Percentiles rank a stretch among this genome's conserved stretches.
phyloP scores from a whole-genome alignment of 1,284 basidiomycete species.

The Rhodotorula sp. region DNA sequence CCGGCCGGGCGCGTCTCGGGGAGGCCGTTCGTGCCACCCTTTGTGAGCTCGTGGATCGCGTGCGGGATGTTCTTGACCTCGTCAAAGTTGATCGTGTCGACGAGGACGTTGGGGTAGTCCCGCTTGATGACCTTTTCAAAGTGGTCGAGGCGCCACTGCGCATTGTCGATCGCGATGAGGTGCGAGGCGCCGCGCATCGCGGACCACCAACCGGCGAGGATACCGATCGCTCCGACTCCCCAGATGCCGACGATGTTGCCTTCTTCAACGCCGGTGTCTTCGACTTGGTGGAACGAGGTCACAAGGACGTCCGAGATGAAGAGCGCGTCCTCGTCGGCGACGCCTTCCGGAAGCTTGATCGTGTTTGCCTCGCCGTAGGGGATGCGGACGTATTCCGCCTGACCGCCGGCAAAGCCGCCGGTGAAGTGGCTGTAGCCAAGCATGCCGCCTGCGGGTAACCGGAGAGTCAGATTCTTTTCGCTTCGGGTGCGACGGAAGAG shows the following conservation, averaged over 20 bases:
- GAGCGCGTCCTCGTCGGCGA: constrained; percentile 60
- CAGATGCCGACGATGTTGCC: constrained; percentile 67
- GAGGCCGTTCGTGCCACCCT: constrained; percentile 49
- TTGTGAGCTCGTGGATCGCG: constrained; percentile 42
- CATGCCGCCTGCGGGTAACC: background rate
- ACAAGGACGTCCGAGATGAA: constrained; percentile 42
- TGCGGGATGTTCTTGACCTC: constrained; percentile 60
- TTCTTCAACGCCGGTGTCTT: constrained; percentile 64
- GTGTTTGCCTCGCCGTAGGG: constrained; percentile 57
- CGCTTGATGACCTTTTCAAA: constrained; percentile 55
- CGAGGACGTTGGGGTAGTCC: constrained; percentile 48
- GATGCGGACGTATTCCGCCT: constrained; percentile 61
- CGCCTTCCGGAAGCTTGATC: constrained; percentile 64
- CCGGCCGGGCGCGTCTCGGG: constrained; percentile 49
- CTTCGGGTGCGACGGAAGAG: too few relatives aligned
- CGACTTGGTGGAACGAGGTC: constrained; percentile 65
- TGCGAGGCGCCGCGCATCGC: constrained; percentile 66
- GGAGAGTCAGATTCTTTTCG: too few relatives aligned
- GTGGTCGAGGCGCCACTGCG: constrained; percentile 62
- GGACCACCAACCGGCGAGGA: constrained; percentile 54
- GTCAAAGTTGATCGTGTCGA: constrained; percentile 66
- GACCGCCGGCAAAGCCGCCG: constrained; percentile 70
- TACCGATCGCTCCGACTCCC: constrained; percentile 39
- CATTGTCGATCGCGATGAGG: constrained; percentile 68
- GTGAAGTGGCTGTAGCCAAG: constrained; percentile 64